A percentile compares a stretch with the other conserved stretches of the same genome.
phyloP scores from a whole-genome alignment of 352 stramenopile genomes.

The Phytophthora sojae region DNA sequence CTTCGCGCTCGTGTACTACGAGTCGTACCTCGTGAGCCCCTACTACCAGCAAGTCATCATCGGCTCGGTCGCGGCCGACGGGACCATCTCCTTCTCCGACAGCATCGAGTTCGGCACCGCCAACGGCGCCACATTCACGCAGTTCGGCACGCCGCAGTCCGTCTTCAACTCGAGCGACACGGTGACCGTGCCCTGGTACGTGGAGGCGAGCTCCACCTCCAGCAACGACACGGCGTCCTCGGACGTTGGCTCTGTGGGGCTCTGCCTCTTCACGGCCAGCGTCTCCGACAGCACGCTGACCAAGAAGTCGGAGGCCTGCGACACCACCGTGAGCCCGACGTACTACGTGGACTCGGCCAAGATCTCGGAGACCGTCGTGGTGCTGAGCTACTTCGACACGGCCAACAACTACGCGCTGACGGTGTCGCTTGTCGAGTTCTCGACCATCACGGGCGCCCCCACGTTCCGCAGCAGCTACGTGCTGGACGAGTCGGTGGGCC shows the following conservation, averaged over 20 bases:
- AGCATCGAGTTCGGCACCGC: constrained; percentile 67
- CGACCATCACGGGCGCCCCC: constrained; percentile 50
- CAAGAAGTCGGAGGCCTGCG: constrained; percentile 50
- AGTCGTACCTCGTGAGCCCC: constrained; percentile 55
- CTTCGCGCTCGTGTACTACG: constrained; percentile 76
- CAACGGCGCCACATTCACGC: constrained; percentile 48
- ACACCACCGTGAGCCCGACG: constrained; percentile 60
- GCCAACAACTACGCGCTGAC: constrained; percentile 83
- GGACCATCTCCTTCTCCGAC: constrained; percentile 64
- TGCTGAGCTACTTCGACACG: constrained; percentile 74
- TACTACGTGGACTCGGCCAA: constrained; percentile 81
- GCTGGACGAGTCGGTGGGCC: constrained; percentile 60
- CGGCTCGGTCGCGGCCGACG: constrained; percentile 54
- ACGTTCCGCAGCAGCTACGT: constrained; percentile 81
- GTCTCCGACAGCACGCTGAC: constrained; percentile 32
- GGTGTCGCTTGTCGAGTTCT: constrained; percentile 74
- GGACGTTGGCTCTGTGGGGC: constrained; percentile 45
- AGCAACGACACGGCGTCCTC: neutral
- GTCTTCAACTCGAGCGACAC: constrained; percentile 71
- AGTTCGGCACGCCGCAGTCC: constrained; percentile 63
- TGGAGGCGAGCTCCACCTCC: constrained; percentile 39
- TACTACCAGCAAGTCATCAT: constrained; percentile 76
- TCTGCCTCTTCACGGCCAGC: constrained; percentile 69
- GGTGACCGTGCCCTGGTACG: constrained; percentile 78
- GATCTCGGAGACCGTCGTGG: constrained; percentile 67